phyloP scores from a whole-genome alignment of 225 moss, liverwort and hornwort species.

The Bryoerythrophyllum caledonicum region DNA sequence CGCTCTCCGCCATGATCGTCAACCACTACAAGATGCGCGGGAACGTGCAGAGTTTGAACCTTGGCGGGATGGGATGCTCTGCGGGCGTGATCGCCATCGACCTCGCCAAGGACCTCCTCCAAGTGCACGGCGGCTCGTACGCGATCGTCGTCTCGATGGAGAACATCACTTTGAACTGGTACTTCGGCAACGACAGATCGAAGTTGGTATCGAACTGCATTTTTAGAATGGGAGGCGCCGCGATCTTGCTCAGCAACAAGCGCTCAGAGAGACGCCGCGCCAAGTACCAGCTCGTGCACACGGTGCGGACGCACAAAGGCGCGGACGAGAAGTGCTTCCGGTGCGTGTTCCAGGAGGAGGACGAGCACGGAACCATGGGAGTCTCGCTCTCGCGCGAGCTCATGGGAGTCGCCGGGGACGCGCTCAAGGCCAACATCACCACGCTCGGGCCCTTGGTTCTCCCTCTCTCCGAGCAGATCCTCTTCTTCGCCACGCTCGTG shows the following conservation, averaged over 20 bases:
- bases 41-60: constrained; percentile 51
- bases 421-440: constrained; percentile 55
- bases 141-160: constrained; percentile 61
- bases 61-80: constrained; percentile 62
- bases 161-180: constrained; percentile 64
- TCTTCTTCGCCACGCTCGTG: constrained; percentile 49
- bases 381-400: constrained; percentile 55
- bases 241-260: constrained; percentile 48
- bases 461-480: constrained; percentile 52
- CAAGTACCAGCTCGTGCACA: constrained; percentile 59
- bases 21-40: constrained; percentile 68
- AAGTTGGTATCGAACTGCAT: constrained; percentile 64
- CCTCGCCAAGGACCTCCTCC: constrained; percentile 52
- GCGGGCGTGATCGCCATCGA: constrained; percentile 56
- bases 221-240: constrained; percentile 57
- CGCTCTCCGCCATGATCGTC: constrained; percentile 58
- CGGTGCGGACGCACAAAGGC: constrained; percentile 57
- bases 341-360: constrained; percentile 58
- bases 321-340: constrained; percentile 61
- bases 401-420: constrained; percentile 57
- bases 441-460: constrained; percentile 52
- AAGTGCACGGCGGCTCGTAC: constrained; percentile 48
- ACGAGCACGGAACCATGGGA: constrained; percentile 45
- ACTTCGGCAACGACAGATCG: constrained; percentile 57
- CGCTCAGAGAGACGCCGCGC: constrained; percentile 39